A percentile compares a stretch with the other conserved stretches of the same genome.
phyloP scores from a whole-genome alignment of 169 alveolate genomes.

The Babesia gibsoni region DNA sequence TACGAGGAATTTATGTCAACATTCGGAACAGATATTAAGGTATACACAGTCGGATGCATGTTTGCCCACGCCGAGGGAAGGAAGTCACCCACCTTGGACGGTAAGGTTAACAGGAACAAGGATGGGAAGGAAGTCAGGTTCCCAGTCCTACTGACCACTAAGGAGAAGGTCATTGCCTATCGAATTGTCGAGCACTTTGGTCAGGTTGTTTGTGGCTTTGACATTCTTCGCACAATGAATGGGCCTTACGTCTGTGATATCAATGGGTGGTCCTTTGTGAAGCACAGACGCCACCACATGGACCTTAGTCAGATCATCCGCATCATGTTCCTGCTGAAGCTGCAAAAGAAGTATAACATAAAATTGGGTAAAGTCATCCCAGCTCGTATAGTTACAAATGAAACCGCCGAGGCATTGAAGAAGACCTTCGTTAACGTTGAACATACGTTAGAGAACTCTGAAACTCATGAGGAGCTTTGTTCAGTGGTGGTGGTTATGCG shows the following conservation, averaged over 20 bases:
- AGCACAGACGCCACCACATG: constrained; percentile 89
- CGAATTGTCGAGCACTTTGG: constrained; percentile 90
- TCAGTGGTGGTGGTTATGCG: constrained; percentile 95
- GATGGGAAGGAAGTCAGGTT: constrained; percentile 95
- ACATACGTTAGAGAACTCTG: constrained; percentile 50
- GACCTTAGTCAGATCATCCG: constrained; percentile 89
- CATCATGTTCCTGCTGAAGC: constrained; percentile 69
- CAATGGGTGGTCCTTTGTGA: constrained; percentile 96
- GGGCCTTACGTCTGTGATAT: constrained; percentile 97
- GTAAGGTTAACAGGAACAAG: constrained; percentile 81
- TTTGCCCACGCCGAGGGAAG: constrained; percentile 99
- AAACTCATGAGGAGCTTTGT: constrained; percentile 87
- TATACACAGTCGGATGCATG: constrained; percentile 94
- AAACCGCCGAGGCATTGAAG: constrained; percentile 64
- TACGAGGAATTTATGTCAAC: constrained; percentile 93
- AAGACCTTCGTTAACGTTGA: constrained; percentile 65
- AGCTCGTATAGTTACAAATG: constrained; percentile 61
- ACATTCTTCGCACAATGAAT: constrained; percentile 86
- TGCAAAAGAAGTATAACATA: constrained; percentile 68
- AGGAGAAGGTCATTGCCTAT: constrained; percentile 91
- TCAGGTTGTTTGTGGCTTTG: constrained; percentile 92
- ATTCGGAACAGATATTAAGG: constrained; percentile 97
- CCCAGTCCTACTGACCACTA: constrained; percentile 91
- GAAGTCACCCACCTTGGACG: constrained; percentile 94
- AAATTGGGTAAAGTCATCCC: constrained; percentile 65